phyloP scores from a whole-genome alignment of 441 rosid genomes.

The Manihot esculenta region DNA sequence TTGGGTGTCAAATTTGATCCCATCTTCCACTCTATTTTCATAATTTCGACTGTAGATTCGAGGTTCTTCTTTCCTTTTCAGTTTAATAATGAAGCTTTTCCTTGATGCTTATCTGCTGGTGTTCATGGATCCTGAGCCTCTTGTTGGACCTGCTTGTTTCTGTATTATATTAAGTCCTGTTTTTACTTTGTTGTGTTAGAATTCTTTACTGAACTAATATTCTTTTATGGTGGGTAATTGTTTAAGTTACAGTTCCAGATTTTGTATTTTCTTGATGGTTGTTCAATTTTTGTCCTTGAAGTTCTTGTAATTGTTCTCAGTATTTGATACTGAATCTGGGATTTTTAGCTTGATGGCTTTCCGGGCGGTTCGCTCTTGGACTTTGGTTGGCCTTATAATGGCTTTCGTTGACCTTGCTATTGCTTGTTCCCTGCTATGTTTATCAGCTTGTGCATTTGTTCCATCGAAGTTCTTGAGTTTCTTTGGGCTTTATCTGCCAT shows the following conservation, averaged over 20 bases:
- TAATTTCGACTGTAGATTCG: not conserved
- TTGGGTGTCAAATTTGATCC: no score
- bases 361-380: slow-evolving; percentile 55
- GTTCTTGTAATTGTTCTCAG: slow-evolving; percentile 1
- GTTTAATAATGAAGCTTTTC: not conserved
- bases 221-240: slow-evolving; percentile 25
- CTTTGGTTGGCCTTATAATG: slow-evolving; percentile 50
- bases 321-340: slow-evolving; percentile 8
- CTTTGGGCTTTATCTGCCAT: slow-evolving; percentile 55
- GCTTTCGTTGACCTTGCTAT: slow-evolving; percentile 69
- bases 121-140: not conserved
- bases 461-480: slow-evolving; percentile 51
- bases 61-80: slow-evolving; percentile 14
- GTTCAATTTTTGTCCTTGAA: not conserved
- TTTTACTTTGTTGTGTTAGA: not conserved
- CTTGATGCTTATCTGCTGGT: not conserved
- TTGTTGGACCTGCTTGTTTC: not conserved
- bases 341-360: slow-evolving; percentile 38
- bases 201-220: not conserved
- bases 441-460: slow-evolving; percentile 47
- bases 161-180: not conserved
- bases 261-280: slow-evolving; percentile 16
- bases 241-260: not conserved
- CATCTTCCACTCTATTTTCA: no score
- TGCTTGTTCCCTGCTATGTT: slow-evolving; percentile 55